These are phyloP conservation scores for Hymenoscyphus infarciens DNA, from an alignment of 2,329 filamentous ascomycete genomes.

Conservation along the genomic window DNA sequence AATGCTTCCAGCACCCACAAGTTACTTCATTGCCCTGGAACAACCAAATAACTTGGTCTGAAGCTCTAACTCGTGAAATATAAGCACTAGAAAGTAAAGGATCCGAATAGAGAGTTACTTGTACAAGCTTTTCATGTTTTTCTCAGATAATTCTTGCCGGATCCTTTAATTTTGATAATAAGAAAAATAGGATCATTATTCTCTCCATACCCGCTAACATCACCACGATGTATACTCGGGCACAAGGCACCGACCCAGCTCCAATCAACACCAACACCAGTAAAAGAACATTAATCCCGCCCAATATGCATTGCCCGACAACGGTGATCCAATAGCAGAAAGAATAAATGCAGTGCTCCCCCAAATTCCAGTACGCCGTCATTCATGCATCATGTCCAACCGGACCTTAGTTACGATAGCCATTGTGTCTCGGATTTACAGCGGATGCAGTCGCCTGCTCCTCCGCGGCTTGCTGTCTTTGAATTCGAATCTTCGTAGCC, in stretches of 20 bases:
- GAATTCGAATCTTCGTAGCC: constrained; percentile 57
- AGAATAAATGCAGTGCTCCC: constrained; percentile 22
- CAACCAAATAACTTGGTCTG: background rate
- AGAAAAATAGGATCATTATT: background rate
- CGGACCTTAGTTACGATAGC: constrained; percentile 31
- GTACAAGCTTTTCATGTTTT: background rate
- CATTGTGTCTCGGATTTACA: constrained; percentile 24
- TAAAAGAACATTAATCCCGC: constrained; percentile 27
- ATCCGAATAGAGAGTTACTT: background rate
- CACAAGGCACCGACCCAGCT: constrained; percentile 1
- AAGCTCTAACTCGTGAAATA: background rate
- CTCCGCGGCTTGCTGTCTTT: constrained; percentile 27
- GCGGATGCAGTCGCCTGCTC: constrained; percentile 19
- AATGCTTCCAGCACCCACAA: background rate
- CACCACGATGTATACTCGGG: background rate
- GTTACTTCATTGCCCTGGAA: background rate
- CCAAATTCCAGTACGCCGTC: constrained; percentile 30
- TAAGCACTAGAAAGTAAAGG: background rate
- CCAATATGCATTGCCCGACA: constrained; percentile 19
- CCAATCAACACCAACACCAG: constrained; percentile 20
- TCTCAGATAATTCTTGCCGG: background rate
- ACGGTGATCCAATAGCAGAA: constrained; percentile 20
- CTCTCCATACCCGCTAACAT: constrained; percentile 1
- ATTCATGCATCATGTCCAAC: constrained; percentile 30
- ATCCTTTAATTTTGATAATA: background rate